These are phyloP conservation scores for Punctularia strigosozonata DNA, from an alignment of 768 basidiomycete species.

Conservation along the genomic window DNA sequence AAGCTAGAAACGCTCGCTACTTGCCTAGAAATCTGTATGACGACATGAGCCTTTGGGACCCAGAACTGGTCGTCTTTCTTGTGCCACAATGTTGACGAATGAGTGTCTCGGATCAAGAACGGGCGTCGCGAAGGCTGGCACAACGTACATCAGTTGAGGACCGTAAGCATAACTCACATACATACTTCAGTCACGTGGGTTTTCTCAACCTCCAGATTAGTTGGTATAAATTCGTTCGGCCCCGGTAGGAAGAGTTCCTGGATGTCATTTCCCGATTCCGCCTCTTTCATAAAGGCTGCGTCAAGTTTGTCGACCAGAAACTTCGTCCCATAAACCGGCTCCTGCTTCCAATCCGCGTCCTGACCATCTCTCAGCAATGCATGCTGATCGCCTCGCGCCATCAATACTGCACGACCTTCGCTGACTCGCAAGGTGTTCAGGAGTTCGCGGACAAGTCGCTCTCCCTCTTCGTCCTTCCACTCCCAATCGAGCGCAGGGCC, in stretches of 20 bases:
- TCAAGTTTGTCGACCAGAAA: constrained; percentile 70
- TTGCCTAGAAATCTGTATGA: constrained; percentile 69
- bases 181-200: constrained; percentile 51
- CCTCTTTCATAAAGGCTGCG: constrained; percentile 46
- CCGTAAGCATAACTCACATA: neutral
- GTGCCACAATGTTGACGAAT: constrained; percentile 75
- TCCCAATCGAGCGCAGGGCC: constrained; percentile 63
- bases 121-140: constrained; percentile 65
- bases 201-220: constrained; percentile 75
- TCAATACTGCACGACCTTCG: constrained; percentile 60
- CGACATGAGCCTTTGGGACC: constrained; percentile 78
- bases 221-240: constrained; percentile 86
- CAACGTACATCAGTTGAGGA: neutral
- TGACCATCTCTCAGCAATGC: constrained; percentile 14
- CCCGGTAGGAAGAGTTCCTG: constrained; percentile 66
- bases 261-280: constrained; percentile 59
- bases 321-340: constrained; percentile 88
- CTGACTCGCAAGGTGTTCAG: constrained; percentile 47
- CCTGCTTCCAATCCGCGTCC: constrained; percentile 48
- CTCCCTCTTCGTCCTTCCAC: constrained; percentile 48
- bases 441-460: constrained; percentile 46
- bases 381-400: constrained; percentile 60
- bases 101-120: constrained; percentile 59
- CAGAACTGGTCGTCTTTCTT: constrained; percentile 97
- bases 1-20: constrained; percentile 6